Evolutionary conservation across 192 early-diverging fungal genomes (phyloP).

Genomic region (Coemansia sp.): DNA sequence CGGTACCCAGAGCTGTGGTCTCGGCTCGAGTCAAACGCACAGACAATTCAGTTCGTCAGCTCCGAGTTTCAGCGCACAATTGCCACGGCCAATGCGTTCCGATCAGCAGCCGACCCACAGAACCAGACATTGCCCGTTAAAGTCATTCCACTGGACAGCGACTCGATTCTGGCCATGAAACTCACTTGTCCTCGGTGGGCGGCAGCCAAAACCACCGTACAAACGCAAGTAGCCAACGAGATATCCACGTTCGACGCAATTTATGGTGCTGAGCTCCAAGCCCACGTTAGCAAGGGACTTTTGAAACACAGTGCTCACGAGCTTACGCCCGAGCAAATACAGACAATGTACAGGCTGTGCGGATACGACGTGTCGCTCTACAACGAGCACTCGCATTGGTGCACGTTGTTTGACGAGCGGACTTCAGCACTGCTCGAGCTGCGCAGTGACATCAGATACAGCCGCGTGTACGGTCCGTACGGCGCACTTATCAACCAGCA

Average conservation of each 20-base stretch:
- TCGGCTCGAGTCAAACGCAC: neutral
- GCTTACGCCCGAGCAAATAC: slow-evolving; percentile 9
- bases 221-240: neutral
- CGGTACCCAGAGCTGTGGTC: slow-evolving; percentile 18
- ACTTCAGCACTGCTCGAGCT: slow-evolving; percentile 32
- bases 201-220: neutral
- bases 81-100: slow-evolving; percentile 27
- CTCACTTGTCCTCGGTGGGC: slow-evolving; percentile 32
- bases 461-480: slow-evolving; percentile 38
- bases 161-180: slow-evolving; percentile 32
- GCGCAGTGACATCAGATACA: slow-evolving; percentile 39
- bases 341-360: slow-evolving; percentile 30
- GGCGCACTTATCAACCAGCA: slow-evolving; percentile 25
- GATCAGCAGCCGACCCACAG: slow-evolving; percentile 11
- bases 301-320: neutral
- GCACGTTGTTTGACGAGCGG: slow-evolving; percentile 25
- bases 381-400: slow-evolving; percentile 21
- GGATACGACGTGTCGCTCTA: slow-evolving; percentile 40
- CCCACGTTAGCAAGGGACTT: slow-evolving; percentile 1
- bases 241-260: slow-evolving; percentile 19
- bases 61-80: slow-evolving; percentile 35
- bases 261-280: slow-evolving; percentile 8
- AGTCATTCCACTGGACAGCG: slow-evolving; percentile 22
- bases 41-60: slow-evolving; percentile 22
- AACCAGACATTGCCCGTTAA: slow-evolving; percentile 19